Percentiles rank a stretch among this genome's conserved stretches.
phyloP scores from a whole-genome alignment of 2,329 filamentous ascomycete genomes.

The Thermothelomyces thermophilus region DNA sequence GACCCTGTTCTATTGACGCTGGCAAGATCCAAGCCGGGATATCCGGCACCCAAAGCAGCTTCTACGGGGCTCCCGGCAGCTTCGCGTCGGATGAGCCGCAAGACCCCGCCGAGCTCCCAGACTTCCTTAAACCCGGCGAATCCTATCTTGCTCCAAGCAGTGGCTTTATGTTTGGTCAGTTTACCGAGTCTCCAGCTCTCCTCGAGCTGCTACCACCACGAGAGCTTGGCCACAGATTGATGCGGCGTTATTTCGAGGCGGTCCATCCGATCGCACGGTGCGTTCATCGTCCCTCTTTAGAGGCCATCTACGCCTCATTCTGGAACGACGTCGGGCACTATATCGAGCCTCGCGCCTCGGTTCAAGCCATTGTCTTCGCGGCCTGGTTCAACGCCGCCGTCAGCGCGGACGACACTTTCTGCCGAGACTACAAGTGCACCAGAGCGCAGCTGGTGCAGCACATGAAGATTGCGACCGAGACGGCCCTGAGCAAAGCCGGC shows the following conservation, averaged over 20 bases:
- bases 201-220: conserved; percentile 56
- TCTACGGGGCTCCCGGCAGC: neutral
- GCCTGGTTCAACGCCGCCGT: conserved; percentile 63
- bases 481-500: conserved; percentile 60
- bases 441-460: conserved; percentile 54
- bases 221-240: conserved; percentile 51
- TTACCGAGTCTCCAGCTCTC: conserved; percentile 42
- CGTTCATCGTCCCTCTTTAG: conserved; percentile 61
- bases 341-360: conserved; percentile 55
- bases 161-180: conserved; percentile 58
- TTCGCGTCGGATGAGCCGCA: conserved; percentile 8
- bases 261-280: conserved; percentile 64
- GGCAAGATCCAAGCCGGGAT: conserved; percentile 20
- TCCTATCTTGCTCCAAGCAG: conserved; percentile 63
- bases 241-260: conserved; percentile 59
- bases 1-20: neutral
- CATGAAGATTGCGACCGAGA: conserved; percentile 60
- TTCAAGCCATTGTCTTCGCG: conserved; percentile 63
- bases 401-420: conserved; percentile 52
- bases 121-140: conserved; percentile 57
- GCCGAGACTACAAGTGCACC: conserved; percentile 47
- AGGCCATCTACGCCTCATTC: conserved; percentile 57
- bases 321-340: conserved; percentile 55
- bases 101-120: conserved; percentile 30
- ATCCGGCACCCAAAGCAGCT: neutral